phyloP scores from a whole-genome alignment of 805 yeast species.

The Candida tammaniensis region DNA sequence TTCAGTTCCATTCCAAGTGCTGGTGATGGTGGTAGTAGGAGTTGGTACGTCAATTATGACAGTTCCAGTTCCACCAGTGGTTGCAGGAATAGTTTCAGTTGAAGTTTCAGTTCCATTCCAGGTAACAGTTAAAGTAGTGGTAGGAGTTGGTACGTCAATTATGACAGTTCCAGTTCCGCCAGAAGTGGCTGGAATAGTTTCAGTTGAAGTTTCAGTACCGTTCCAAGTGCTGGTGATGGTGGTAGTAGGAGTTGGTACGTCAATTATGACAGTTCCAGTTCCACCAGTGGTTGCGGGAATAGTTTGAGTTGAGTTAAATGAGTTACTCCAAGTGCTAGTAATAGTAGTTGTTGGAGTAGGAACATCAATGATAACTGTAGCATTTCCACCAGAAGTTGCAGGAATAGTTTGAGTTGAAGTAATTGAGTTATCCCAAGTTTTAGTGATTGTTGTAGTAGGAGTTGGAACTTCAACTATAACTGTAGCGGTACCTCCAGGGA shows the following conservation, averaged over 20 bases:
- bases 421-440: slow-evolving; percentile 11
- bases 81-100: slow-evolving; percentile 13
- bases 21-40: slow-evolving; percentile 14
- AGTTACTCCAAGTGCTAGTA: slow-evolving; percentile 10
- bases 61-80: slow-evolving; percentile 17
- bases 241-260: slow-evolving; percentile 15
- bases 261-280: slow-evolving; percentile 18
- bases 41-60: slow-evolving; percentile 16
- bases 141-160: slow-evolving; percentile 15
- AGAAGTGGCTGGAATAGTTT: slow-evolving; percentile 15
- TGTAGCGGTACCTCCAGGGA: slow-evolving; percentile 19
- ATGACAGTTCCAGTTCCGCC: slow-evolving; percentile 20
- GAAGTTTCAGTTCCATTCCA: slow-evolving; percentile 1
- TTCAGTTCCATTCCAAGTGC: slow-evolving; percentile 8
- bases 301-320: slow-evolving; percentile 5
- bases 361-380: slow-evolving; percentile 12
- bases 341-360: slow-evolving; percentile 18
- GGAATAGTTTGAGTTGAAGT: slow-evolving; percentile 9
- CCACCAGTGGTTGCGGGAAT: slow-evolving; percentile 16
- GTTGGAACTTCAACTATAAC: slow-evolving; percentile 19
- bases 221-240: slow-evolving; percentile 14
- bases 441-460: slow-evolving; percentile 12
- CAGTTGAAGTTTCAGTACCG: slow-evolving; percentile 12
- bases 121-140: background rate
- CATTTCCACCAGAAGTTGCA: slow-evolving; percentile 11